Conservation (phyloP, 208 protist genomes). For the Leishmania turanica region DNA sequence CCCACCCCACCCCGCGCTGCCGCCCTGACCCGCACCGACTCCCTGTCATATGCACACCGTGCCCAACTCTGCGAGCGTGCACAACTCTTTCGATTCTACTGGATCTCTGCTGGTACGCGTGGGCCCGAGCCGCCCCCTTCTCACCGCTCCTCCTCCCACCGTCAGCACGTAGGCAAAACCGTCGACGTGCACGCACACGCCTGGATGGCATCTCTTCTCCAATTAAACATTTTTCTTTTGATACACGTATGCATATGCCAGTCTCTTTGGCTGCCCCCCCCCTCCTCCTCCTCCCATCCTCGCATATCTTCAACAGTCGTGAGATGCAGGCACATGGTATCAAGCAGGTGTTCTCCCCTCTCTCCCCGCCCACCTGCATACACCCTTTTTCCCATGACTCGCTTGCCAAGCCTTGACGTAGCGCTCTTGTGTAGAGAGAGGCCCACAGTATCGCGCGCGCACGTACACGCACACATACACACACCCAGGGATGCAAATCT, state of each 20-base stretch:
- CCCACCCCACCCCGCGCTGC: not conserved
- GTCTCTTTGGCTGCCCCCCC: not conserved
- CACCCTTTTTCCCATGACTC: not conserved
- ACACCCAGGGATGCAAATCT: not conserved
- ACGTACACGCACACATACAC: not conserved
- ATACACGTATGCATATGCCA: not conserved
- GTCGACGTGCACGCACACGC: not conserved
- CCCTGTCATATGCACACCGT: not conserved
- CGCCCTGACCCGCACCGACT: not conserved
- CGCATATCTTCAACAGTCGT: not conserved
- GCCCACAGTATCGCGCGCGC: not conserved
- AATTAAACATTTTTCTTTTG: not conserved
- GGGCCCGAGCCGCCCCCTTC: not conserved
- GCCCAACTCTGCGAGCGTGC: not conserved
- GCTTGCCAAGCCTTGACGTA: not conserved
- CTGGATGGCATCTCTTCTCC: not conserved
- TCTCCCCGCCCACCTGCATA: too few relatives aligned
- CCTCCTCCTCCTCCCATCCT: not conserved
- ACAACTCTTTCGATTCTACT: not conserved
- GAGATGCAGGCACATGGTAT: slow-evolving; percentile 1
- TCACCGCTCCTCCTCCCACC: not conserved
- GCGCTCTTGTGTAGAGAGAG: not conserved
- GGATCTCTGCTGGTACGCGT: not conserved
- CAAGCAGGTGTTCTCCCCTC: not conserved
- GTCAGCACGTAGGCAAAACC: not conserved